A percentile compares a stretch with the other conserved stretches of the same genome.
Conservation (phyloP, 2,329 filamentous ascomycete genomes). For the Ophiocordyceps camponoti-saundersi region DNA sequence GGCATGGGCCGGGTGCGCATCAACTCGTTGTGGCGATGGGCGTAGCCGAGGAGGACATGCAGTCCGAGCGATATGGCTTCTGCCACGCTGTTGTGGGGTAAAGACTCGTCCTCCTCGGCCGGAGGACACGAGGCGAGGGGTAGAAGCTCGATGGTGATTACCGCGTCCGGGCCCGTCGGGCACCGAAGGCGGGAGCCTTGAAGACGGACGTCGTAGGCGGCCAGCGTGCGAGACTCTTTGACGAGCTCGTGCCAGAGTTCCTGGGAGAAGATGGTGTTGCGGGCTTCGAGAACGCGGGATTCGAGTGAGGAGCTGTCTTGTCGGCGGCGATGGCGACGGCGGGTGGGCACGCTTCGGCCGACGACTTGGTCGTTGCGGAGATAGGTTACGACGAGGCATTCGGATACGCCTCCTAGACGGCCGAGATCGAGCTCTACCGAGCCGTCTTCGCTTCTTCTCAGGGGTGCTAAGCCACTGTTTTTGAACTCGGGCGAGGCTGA, state of each 20-base stretch:
- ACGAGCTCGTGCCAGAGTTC: constrained; percentile 85
- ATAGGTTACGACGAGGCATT: constrained; percentile 52
- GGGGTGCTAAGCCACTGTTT: constrained; percentile 61
- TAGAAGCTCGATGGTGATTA: constrained; percentile 50
- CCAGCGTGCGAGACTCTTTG: constrained; percentile 59
- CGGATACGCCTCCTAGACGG: constrained; percentile 28
- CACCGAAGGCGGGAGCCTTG: constrained; percentile 41
- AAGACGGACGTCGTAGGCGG: constrained; percentile 52
- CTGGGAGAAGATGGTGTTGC: constrained; percentile 65
- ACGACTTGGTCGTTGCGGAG: constrained; percentile 37
- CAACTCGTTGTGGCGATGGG: constrained; percentile 60
- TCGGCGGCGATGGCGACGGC: constrained; percentile 27
- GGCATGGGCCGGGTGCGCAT: constrained; percentile 43
- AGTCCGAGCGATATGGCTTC: constrained; percentile 50
- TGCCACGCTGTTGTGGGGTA: constrained; percentile 34
- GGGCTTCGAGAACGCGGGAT: constrained; percentile 53
- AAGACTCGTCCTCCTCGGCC: constrained; percentile 14
- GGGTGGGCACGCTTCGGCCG: constrained; percentile 28
- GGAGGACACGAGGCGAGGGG: constrained; percentile 28
- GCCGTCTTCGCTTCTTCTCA: constrained; percentile 60
- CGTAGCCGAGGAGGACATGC: constrained; percentile 60
- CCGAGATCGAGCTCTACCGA: constrained; percentile 56
- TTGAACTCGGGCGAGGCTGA: constrained; percentile 39
- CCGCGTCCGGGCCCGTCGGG: constrained; percentile 30
- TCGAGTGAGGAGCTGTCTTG: constrained; percentile 41